phyloP scores from a whole-genome alignment of 2,329 filamentous ascomycete species.

The Penicillium sumatraense region DNA sequence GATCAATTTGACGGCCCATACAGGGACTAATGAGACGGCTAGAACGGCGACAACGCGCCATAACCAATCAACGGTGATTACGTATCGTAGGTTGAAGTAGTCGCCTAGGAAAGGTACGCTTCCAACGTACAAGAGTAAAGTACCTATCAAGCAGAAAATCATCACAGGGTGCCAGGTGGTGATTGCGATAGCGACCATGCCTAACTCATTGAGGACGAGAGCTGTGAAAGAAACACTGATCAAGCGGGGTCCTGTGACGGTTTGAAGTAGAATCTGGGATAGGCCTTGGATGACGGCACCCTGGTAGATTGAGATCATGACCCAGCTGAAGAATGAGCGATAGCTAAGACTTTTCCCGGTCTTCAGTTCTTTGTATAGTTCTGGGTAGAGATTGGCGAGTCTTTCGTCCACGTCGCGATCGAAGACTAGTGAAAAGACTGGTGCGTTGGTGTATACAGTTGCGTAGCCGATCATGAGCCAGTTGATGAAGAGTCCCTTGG shows the following conservation, averaged over 20 bases:
- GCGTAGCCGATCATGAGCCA: conserved; percentile 97
- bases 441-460: conserved; percentile 91
- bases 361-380: conserved; percentile 97
- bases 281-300: conserved; percentile 95
- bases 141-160: conserved; percentile 82
- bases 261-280: conserved; percentile 81
- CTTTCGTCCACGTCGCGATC: conserved; percentile 95
- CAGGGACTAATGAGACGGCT: conserved; percentile 80
- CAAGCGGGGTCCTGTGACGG: conserved; percentile 70
- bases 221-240: conserved; percentile 91
- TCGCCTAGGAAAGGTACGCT: conserved; percentile 82
- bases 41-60: conserved; percentile 85
- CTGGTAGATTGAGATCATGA: conserved; percentile 92
- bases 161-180: conserved; percentile 97
- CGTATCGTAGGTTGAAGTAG: conserved; percentile 86
- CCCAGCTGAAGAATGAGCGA: conserved; percentile 95
- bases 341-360: conserved; percentile 85
- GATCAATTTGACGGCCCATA: conserved; percentile 85
- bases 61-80: conserved; percentile 79
- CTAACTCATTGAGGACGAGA: conserved; percentile 88
- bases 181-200: conserved; percentile 96
- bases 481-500: conserved; percentile 91
- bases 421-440: conserved; percentile 90
- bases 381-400: conserved; percentile 91
- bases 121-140: conserved; percentile 77